Evolutionary conservation across 345 rosid species (phyloP), one percentile per base, ranked within the genome.

Genomic region (Brassica nigra): DNA sequence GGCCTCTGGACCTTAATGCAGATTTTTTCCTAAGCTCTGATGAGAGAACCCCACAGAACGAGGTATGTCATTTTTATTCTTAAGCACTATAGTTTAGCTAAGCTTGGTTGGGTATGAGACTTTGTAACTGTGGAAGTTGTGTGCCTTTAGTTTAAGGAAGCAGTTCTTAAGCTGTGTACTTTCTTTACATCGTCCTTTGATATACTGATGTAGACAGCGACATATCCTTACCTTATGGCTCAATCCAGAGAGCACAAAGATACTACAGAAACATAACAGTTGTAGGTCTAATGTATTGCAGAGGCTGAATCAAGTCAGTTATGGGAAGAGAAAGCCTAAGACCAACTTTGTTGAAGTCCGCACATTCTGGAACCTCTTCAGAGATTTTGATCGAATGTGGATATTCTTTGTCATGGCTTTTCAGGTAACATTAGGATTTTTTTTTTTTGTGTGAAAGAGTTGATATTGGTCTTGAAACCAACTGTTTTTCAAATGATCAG

Each of bases 331-430:
- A 77, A 89, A 86, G 78, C 92, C 98, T 70, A 95, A 95, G 81
- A 89, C 97, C 61, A 91, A 93, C 87, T 95, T 95, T 88, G 99
- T 95, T 66, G 99, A 95, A 90, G 92, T 89, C 70, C 95, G 98
- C 27, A 93, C 99, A 20, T 93, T 95, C 83, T 90, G 88, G 93
- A 95, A 93, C 84, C 95, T 95, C 8, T 95, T 78, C 77, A 86
- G 99, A 85, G 90, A 90, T 82, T 95, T 95, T 83, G 99, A 93
- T 74, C 88, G 99, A 70, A 90, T 90, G 99, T 95, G 99, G 99
- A 91, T 95, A 81, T 95, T 95, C 86, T 75, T 93, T 80, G 76
- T 90, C 76, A 78, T 95, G 92, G 90, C 96, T 78, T 90, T 93
- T 16, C 99, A 95, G 99, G 99, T 95, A 64, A 34, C 54, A 37